Conservation (phyloP, 768 basidiomycete species). For the Panaeolus papilionaceus region DNA sequence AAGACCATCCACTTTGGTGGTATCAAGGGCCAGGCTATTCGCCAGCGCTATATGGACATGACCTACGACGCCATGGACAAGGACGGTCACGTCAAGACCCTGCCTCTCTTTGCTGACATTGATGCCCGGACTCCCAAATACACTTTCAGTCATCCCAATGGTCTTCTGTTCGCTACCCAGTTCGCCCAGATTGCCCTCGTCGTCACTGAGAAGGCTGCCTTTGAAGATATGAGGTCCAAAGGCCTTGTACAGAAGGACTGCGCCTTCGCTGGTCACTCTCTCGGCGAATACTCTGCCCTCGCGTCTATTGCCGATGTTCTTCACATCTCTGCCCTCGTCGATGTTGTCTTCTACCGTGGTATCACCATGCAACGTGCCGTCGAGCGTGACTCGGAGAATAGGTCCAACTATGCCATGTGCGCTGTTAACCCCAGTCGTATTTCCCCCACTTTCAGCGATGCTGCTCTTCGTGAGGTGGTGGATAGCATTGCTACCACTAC, state of each 20-base stretch:
- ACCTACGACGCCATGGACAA: constrained; percentile 97
- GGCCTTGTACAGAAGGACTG: constrained; percentile 93
- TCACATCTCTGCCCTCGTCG: constrained; percentile 92
- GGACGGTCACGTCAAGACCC: constrained; percentile 94
- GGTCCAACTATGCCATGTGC: constrained; percentile 98
- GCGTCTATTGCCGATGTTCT: constrained; percentile 98
- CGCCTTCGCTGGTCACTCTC: constrained; percentile 96
- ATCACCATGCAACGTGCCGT: constrained; percentile 99
- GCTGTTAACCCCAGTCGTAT: constrained; percentile 98
- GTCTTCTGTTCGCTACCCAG: constrained; percentile 96
- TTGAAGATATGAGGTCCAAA: constrained; percentile 97
- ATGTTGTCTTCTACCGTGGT: constrained; percentile 99
- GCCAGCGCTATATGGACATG: constrained; percentile 99
- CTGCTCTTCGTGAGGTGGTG: constrained; percentile 96
- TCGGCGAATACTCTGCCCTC: constrained; percentile 98
- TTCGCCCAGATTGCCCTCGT: constrained; percentile 99
- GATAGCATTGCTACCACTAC: constrained; percentile 84
- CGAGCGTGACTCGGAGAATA: constrained; percentile 90
- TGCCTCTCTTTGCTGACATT: constrained; percentile 96
- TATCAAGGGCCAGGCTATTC: constrained; percentile 97
- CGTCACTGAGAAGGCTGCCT: constrained; percentile 97
- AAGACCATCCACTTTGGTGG: constrained; percentile 99
- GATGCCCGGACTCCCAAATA: constrained; percentile 93
- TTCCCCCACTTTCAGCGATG: constrained; percentile 92
- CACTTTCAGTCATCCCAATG: constrained; percentile 97